A percentile compares a stretch with the other conserved stretches of the same genome.
These are phyloP conservation scores for Plasmodium adleri DNA, from an alignment of 169 alveolate species.

Conservation along the genomic window DNA sequence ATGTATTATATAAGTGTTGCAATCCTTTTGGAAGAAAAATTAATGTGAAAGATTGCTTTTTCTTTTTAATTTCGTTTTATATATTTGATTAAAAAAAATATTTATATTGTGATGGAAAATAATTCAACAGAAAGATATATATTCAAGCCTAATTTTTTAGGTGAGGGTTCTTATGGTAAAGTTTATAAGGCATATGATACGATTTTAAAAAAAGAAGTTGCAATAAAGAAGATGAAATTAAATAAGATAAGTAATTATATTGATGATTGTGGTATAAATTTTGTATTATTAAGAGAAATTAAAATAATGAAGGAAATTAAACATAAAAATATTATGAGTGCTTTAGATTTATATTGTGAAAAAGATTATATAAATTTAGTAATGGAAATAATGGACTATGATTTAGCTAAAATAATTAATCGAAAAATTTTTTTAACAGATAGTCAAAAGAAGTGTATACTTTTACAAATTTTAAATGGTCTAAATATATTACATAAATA, in stretches of 20 bases:
- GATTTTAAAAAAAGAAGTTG: conserved; percentile 85
- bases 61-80: neutral
- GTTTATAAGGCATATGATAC: conserved; percentile 94
- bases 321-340: conserved; percentile 92
- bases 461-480: conserved; percentile 87
- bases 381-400: conserved; percentile 95
- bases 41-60: neutral
- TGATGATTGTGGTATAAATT: conserved; percentile 92
- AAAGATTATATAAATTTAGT: conserved; percentile 89
- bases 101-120: conserved; percentile 20
- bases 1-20: too few species aligned
- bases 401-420: conserved; percentile 92
- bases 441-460: conserved; percentile 91
- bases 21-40: neutral
- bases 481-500: conserved; percentile 83
- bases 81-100: neutral
- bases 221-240: conserved; percentile 94
- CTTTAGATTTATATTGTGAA: conserved; percentile 90
- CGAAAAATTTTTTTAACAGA: conserved; percentile 89
- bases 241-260: conserved; percentile 80
- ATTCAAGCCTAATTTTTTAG: conserved; percentile 90
- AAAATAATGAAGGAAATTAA: conserved; percentile 91
- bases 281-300: conserved; percentile 93
- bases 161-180: conserved; percentile 98
- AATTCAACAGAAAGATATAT: conserved; percentile 79